Evolutionary conservation across 441 rosid genomes (phyloP).

Genomic region (Adansonia rubrostipa): DNA sequence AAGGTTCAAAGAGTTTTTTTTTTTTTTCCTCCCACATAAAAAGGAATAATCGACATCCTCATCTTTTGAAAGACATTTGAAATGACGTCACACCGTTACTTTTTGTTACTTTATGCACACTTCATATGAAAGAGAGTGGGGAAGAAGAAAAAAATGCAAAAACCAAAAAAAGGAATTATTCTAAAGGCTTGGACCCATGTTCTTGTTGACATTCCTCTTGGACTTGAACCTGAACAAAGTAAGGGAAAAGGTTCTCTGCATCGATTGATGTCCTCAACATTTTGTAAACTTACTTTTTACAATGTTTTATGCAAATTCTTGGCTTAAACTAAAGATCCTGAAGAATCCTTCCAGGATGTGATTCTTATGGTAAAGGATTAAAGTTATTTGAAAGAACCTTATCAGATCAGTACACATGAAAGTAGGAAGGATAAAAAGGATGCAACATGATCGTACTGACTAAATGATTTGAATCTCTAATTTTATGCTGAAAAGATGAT

Average conservation of each 20-base stretch:
- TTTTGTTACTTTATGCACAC: not conserved
- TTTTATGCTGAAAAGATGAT: conserved; percentile 23
- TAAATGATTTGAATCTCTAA: conserved; percentile 29
- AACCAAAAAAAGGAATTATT: not conserved
- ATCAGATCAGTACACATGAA: conserved; percentile 21
- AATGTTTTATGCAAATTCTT: not conserved
- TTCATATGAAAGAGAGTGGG: not conserved
- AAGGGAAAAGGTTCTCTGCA: conserved; percentile 20
- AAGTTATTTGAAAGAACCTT: conserved; percentile 10
- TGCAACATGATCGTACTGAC: conserved; percentile 19
- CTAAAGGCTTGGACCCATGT: conserved; percentile 16
- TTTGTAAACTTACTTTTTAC: conserved; percentile 8
- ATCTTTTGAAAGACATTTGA: conserved; percentile 23
- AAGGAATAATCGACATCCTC: conserved; percentile 10
- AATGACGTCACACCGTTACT: not conserved
- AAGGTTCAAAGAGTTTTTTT: conserved; percentile 15
- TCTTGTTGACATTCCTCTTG: conserved; percentile 10
- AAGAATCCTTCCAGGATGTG: conserved; percentile 18
- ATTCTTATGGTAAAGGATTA: conserved; percentile 1
- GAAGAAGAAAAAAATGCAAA: not conserved
- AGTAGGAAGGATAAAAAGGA: conserved; percentile 23
- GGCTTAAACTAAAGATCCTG: conserved; percentile 8
- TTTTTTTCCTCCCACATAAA: not conserved
- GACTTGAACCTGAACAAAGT: not conserved
- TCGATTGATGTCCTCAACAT: not conserved